Percentiles rank a stretch among this genome's conserved stretches.
Conservation (phyloP, 1,139 yeast species). For the Geotrichum carabidarum region DNA sequence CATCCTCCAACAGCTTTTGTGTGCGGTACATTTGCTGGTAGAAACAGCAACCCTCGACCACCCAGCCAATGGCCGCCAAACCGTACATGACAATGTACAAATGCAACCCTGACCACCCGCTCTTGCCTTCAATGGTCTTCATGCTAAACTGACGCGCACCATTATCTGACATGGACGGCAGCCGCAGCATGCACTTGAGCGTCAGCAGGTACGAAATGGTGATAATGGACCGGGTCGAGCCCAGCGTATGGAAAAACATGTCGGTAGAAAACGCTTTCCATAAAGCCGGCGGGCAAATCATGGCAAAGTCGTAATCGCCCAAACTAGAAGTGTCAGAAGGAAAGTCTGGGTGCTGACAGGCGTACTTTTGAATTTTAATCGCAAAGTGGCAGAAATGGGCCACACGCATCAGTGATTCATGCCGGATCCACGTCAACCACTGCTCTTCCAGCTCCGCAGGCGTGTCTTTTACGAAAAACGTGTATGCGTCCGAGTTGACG, state of each 20-base stretch:
- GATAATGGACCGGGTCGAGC: constrained; percentile 26
- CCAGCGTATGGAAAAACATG: constrained; percentile 32
- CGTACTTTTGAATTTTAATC: constrained; percentile 27
- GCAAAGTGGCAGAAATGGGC: constrained; percentile 30
- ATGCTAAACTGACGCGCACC: constrained; percentile 3
- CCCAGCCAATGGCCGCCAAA: constrained; percentile 31
- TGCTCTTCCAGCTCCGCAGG: constrained; percentile 15
- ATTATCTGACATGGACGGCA: constrained; percentile 30
- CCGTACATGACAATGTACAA: constrained; percentile 31
- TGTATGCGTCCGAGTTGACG: constrained; percentile 9
- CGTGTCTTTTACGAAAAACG: neutral
- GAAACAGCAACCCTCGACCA: constrained; percentile 12
- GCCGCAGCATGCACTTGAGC: constrained; percentile 34
- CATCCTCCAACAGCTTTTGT: neutral
- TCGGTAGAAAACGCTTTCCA: constrained; percentile 31
- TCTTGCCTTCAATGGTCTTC: constrained; percentile 6
- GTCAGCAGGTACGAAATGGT: constrained; percentile 33
- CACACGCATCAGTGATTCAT: constrained; percentile 34
- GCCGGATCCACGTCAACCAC: constrained; percentile 36
- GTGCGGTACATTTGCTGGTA: neutral
- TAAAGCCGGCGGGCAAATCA: constrained; percentile 32
- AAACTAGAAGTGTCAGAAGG: constrained; percentile 20
- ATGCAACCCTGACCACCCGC: constrained; percentile 31
- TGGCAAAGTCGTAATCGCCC: constrained; percentile 31
- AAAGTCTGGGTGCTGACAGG: constrained; percentile 23